These are phyloP conservation scores for Aspergillus oerlinghausenensis DNA, from an alignment of 2,329 filamentous ascomycete genomes.

Conservation along the genomic window DNA sequence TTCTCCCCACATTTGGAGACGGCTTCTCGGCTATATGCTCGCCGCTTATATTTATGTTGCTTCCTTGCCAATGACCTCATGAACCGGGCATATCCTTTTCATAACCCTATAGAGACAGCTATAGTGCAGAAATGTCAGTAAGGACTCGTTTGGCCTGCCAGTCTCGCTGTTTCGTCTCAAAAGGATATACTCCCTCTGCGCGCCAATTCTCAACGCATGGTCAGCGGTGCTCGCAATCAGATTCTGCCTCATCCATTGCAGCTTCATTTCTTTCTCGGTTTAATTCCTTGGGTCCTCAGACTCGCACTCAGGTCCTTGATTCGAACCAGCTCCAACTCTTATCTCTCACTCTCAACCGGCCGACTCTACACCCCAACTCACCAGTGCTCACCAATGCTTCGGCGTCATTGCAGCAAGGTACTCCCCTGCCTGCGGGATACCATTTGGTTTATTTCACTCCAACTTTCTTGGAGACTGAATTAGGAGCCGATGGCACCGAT, in stretches of 20 bases:
- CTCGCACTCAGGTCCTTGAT: conserved; percentile 52
- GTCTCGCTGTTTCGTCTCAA: not conserved
- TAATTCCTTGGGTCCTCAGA: conserved; percentile 39
- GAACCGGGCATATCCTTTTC: not conserved
- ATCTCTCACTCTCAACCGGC: conserved; percentile 53
- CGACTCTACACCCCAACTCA: conserved; percentile 37
- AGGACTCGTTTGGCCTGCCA: not conserved
- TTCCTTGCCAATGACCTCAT: not conserved
- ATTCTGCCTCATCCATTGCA: conserved; percentile 32
- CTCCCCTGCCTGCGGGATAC: conserved; percentile 54
- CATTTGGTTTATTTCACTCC: conserved; percentile 64
- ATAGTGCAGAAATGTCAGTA: not conserved
- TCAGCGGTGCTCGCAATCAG: conserved; percentile 8
- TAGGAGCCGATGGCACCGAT: conserved; percentile 60
- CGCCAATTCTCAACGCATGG: conserved; percentile 12
- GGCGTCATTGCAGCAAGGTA: conserved; percentile 38
- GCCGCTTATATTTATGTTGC: not conserved
- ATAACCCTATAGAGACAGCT: not conserved
- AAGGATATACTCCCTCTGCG: not conserved
- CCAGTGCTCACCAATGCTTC: conserved; percentile 36
- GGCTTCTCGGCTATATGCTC: not conserved
- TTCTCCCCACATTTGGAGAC: not conserved
- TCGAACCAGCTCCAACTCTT: conserved; percentile 61
- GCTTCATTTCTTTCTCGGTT: conserved; percentile 40
- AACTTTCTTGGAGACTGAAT: conserved; percentile 47